These are phyloP conservation scores for Solanum infundibuliforme DNA, from an alignment of 257 asterid species.

Conservation along the genomic window DNA sequence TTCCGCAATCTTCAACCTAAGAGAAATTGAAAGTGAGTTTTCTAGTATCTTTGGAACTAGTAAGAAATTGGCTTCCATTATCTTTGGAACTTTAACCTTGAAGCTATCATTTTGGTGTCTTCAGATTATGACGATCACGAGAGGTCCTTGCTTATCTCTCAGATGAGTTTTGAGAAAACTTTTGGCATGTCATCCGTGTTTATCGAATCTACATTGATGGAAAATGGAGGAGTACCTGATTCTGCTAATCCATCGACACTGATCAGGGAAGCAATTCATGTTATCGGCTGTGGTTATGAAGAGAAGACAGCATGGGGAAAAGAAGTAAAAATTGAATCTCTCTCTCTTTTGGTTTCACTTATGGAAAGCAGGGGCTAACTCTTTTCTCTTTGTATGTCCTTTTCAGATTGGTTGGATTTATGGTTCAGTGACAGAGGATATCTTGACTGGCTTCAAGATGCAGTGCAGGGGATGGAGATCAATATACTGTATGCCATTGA, in stretches of 20 bases:
- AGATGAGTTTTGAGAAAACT: slow-evolving; percentile 93
- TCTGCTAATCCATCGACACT: slow-evolving; percentile 69
- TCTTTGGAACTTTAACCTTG: not conserved
- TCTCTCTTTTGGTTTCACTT: not conserved
- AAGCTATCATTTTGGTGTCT: not conserved
- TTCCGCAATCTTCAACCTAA: slow-evolving; percentile 87
- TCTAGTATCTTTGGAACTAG: not conserved
- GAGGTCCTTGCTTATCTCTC: slow-evolving; percentile 86
- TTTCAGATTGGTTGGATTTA: slow-evolving; percentile 93
- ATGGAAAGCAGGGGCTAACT: not conserved
- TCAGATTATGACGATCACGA: slow-evolving; percentile 85
- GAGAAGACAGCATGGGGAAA: slow-evolving; percentile 99
- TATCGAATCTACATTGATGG: slow-evolving; percentile 90
- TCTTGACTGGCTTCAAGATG: slow-evolving; percentile 95
- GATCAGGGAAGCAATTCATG: slow-evolving; percentile 93
- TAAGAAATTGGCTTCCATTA: not conserved
- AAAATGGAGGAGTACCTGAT: slow-evolving; percentile 80
- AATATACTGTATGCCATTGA: slow-evolving; percentile 84
- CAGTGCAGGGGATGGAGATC: slow-evolving; percentile 99
- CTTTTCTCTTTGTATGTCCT: not conserved
- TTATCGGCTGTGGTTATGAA: slow-evolving; percentile 89
- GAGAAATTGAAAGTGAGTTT: slow-evolving; percentile 84
- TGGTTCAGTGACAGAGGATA: slow-evolving; percentile 96
- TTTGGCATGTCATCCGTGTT: slow-evolving; percentile 84
- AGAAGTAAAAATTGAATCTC: slow-evolving; percentile 47